These are phyloP conservation scores for Cadophora luteo-olivacea DNA, from an alignment of 2,329 filamentous ascomycete species.

Conservation along the genomic window DNA sequence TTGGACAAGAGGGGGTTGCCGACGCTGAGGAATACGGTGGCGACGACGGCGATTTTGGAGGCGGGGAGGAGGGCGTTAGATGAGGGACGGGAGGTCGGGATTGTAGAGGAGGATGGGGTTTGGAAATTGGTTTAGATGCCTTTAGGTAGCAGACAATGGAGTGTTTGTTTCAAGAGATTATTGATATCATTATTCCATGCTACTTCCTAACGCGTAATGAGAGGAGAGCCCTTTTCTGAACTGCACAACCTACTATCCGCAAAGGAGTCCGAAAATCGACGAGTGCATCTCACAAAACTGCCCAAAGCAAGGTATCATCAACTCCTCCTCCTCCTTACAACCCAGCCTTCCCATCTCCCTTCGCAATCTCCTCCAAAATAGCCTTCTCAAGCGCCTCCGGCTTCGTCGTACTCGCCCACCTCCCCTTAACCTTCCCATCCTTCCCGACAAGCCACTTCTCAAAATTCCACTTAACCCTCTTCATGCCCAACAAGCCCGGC, in stretches of 20 bases:
- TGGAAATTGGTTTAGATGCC: slow-evolving; percentile 65
- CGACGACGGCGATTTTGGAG: slow-evolving; percentile 89
- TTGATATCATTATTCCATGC: slow-evolving; percentile 4
- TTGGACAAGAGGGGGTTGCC: slow-evolving; percentile 83
- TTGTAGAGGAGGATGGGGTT: slow-evolving; percentile 66
- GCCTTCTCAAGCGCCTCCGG: slow-evolving; percentile 59
- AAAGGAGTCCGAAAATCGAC: neutral
- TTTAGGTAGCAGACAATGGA: neutral
- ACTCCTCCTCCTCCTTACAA: slow-evolving; percentile 18
- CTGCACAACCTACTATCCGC: neutral
- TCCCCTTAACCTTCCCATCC: slow-evolving; percentile 83
- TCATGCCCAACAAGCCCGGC: slow-evolving; percentile 85
- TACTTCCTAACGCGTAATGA: slow-evolving; percentile 1
- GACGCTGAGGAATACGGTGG: slow-evolving; percentile 87
- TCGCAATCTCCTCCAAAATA: slow-evolving; percentile 66
- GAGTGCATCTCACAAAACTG: neutral
- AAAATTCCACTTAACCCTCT: slow-evolving; percentile 99
- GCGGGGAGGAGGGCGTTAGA: slow-evolving; percentile 86
- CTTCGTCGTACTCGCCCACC: slow-evolving; percentile 90
- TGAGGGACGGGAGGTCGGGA: slow-evolving; percentile 78
- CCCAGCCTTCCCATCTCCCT: slow-evolving; percentile 25
- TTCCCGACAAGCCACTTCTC: slow-evolving; percentile 94
- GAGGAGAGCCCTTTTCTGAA: neutral
- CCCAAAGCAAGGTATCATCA: slow-evolving; percentile 12
- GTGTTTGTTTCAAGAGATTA: neutral